Evolutionary conservation across 257 asterid species (phyloP), one percentile per base, ranked within the genome.

Genomic region (Penstemon barbatus): DNA sequence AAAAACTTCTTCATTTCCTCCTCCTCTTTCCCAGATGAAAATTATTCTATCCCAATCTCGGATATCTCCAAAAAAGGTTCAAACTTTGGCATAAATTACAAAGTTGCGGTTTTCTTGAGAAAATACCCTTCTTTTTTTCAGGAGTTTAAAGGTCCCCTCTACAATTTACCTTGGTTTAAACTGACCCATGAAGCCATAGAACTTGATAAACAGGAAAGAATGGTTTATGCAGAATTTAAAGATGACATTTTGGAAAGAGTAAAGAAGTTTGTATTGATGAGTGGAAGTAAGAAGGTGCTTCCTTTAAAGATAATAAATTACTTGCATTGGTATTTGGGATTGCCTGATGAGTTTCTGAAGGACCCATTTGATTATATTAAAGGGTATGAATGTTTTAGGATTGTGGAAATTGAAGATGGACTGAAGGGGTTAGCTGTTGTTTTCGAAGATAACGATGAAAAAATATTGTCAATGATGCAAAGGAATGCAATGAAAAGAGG

Each of bases 81-180:
- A 0, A 77, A 81, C 45, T 74, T 92, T 43, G 96, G 83, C 43
- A 66, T 87, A 78, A 81, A 59, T 63, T 78, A 79, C 61, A 89
- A 75, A 78, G 97, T 92, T 36, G 79, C 87, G 50, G 81, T 87
- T 74, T 92, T 85, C 87, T 74, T 92, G 83, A 83, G 97, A 65
- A 76, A 66, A 72, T 85, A 89, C 67, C 98, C 98, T 37, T 87
- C 98, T 25, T 78, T 87, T 69, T 89, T 92, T 11, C 96, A 92
- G 86, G 98, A 92, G 84, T 89, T 87, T 25, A 67, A 60, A 60
- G 97, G 96, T 19, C 95, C 96, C 9, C 74, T 81, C 0, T 77
- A 87, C 53, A 75, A 86, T 71, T 53, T 92, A 58, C 98, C 98
- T 33, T 92, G 98, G 96, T 92, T 92, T 78, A 87, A 82, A 72